Evolutionary conservation across 2,329 filamentous ascomycete species (phyloP).

Genomic region (Arthrocladium fulminans): DNA sequence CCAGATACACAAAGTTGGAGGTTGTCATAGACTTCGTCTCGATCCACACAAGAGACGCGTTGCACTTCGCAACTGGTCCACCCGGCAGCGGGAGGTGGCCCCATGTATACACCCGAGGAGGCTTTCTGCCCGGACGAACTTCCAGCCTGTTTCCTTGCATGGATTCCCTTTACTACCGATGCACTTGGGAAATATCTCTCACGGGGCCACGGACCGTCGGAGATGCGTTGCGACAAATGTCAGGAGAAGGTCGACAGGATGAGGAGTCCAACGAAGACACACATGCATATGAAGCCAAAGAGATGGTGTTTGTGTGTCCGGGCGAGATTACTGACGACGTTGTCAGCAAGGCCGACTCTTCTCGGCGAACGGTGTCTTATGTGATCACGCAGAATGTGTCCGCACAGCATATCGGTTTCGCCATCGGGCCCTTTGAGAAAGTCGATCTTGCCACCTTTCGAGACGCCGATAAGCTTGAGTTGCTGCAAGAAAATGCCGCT

Average conservation of each 20-base stretch:
- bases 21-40: constrained; percentile 69
- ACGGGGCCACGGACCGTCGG: constrained; percentile 79
- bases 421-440: constrained; percentile 88
- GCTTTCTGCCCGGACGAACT: constrained; percentile 65
- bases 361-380: constrained; percentile 83
- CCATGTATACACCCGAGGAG: constrained; percentile 82
- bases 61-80: constrained; percentile 84
- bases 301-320: constrained; percentile 84
- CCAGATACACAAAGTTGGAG: constrained; percentile 51
- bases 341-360: constrained; percentile 64
- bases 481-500: constrained; percentile 76
- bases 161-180: constrained; percentile 72
- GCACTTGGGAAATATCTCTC: constrained; percentile 80
- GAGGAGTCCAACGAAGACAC: constrained; percentile 10
- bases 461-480: constrained; percentile 83
- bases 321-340: constrained; percentile 81
- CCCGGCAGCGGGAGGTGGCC: constrained; percentile 74
- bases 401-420: constrained; percentile 85
- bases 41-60: constrained; percentile 67
- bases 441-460: constrained; percentile 83
- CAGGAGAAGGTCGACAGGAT: not conserved
- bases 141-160: constrained; percentile 89
- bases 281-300: constrained; percentile 30
- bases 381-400: constrained; percentile 65
- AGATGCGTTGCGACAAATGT: constrained; percentile 47